A percentile compares a stretch with the other conserved stretches of the same genome.
These are phyloP conservation scores for Peniophora sp. DNA, from an alignment of 1,284 basidiomycete species.

Conservation along the genomic window DNA sequence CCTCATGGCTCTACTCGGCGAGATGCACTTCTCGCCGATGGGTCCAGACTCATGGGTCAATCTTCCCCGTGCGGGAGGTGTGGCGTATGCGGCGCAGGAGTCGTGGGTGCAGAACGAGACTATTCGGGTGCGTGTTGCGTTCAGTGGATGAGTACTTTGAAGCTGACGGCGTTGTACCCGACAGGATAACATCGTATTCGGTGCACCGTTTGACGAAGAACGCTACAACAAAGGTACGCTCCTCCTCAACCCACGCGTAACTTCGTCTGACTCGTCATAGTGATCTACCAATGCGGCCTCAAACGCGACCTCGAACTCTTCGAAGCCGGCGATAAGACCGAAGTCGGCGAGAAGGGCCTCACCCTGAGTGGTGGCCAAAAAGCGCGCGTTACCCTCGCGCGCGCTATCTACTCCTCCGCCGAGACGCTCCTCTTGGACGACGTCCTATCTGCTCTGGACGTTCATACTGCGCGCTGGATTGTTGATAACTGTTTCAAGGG, in stretches of 20 bases:
- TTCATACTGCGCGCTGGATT: slow-evolving; percentile 69
- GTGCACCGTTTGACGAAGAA: slow-evolving; percentile 31
- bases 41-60: slow-evolving; percentile 53
- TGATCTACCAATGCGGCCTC: slow-evolving; percentile 56
- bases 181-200: slow-evolving; percentile 35
- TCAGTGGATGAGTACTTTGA: no score
- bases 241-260: no score
- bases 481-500: slow-evolving; percentile 72
- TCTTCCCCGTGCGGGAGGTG: slow-evolving; percentile 55
- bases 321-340: slow-evolving; percentile 67
- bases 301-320: slow-evolving; percentile 57
- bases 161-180: no score
- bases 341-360: slow-evolving; percentile 61
- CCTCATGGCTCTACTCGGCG: slow-evolving; percentile 52
- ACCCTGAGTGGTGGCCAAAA: slow-evolving; percentile 71
- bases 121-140: slow-evolving; percentile 25
- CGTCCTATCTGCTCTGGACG: slow-evolving; percentile 49
- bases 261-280: slow-evolving; percentile 18
- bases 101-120: slow-evolving; percentile 65
- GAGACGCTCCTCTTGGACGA: slow-evolving; percentile 60
- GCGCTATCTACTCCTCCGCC: slow-evolving; percentile 61
- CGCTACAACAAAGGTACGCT: slow-evolving; percentile 32
- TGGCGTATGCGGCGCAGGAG: slow-evolving; percentile 72
- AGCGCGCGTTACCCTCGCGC: slow-evolving; percentile 67
- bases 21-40: slow-evolving; percentile 52